Conservation (phyloP, 768 basidiomycete genomes). For the Tubosaeta sp. region DNA sequence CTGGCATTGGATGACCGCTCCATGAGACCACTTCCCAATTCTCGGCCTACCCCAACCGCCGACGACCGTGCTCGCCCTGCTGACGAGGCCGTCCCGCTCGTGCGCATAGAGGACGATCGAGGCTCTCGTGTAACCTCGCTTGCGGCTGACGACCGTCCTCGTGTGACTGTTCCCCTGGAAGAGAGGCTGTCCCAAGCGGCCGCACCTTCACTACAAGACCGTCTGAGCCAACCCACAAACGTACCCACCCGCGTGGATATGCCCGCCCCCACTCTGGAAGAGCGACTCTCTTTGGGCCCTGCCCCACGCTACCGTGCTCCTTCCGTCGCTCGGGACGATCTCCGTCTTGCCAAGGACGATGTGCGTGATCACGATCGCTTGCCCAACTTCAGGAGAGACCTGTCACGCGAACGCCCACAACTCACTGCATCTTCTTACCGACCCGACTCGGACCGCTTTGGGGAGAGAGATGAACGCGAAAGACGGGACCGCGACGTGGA, state of each 20-base stretch:
- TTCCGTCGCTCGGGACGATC: slow-evolving; percentile 34
- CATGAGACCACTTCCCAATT: slow-evolving; percentile 25
- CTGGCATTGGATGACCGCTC: slow-evolving; percentile 31
- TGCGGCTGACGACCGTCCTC: slow-evolving; percentile 26
- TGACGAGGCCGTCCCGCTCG: slow-evolving; percentile 15
- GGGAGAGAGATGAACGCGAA: slow-evolving; percentile 30
- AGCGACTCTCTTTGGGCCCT: slow-evolving; percentile 37
- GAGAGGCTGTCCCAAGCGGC: slow-evolving; percentile 36
- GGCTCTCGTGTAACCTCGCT: slow-evolving; percentile 13
- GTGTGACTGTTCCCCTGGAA: slow-evolving; percentile 31
- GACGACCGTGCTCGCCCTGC: slow-evolving; percentile 22
- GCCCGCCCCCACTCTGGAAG: slow-evolving; percentile 37
- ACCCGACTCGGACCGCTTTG: slow-evolving; percentile 36
- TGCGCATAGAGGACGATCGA: slow-evolving; percentile 28
- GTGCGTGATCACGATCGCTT: slow-evolving; percentile 25
- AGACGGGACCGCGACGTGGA: slow-evolving; percentile 35
- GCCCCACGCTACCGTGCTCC: slow-evolving; percentile 20
- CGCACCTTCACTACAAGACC: slow-evolving; percentile 36
- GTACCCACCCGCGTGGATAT: slow-evolving; percentile 19
- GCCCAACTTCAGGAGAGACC: slow-evolving; percentile 29
- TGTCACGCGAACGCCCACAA: slow-evolving; percentile 34
- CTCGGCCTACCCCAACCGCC: slow-evolving; percentile 12
- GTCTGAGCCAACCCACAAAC: slow-evolving; percentile 31
- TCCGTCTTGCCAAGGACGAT: slow-evolving; percentile 29
- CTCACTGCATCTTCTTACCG: slow-evolving; percentile 30